Base-by-base conservation (phyloP, 441 rosid genomes). In the Sinapis alba region DNA sequence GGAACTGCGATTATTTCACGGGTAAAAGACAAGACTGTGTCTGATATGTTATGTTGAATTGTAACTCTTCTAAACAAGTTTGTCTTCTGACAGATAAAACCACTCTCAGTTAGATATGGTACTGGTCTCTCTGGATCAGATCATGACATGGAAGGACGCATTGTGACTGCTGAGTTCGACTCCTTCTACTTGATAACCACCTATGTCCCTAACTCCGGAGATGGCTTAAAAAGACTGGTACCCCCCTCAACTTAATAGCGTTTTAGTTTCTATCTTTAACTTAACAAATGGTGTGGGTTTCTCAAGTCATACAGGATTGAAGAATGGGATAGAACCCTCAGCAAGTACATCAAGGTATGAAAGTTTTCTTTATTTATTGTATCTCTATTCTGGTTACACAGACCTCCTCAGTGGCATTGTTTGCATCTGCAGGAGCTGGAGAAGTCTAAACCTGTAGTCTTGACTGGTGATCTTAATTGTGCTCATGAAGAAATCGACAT, bases 401-500 rank as follows among this genome's bases (percentile, higher is more conserved):
- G 59, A 18, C 58, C 45, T 38, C 45, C 34, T 62, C 59, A 71
- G 20, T 60, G 65, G 20, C 64, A 2, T 41, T 80, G 6, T 76
- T 76, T 64, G 43, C 65, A 72, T 64, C 45, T 78, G 67, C 86
- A 94, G 97, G 97, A 90, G 81, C 84, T 94, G 81, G 96, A 90
- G 74, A 95, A 89, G 90, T 84, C 87, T 56, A 91, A 95, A 83
- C 98, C 98, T 57, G 98, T 95, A 62, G 90, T 95, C 80, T 87
- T 95, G 86, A 86, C 96, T 3, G 97, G 99, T 24, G 98, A 95
- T 88, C 77, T 95, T 23, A 95, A 95, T 68, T 95, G 99, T 84
- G 97, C 97, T 57, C 97, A 95, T 84, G 86, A 88, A 83, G 99
- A 95, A 86, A 95, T 92, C 50, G 99, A 95, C 80, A 95, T 95